Base-by-base conservation (phyloP, 2,329 filamentous ascomycete species). In the Plectosphaerella plurivora region DNA sequence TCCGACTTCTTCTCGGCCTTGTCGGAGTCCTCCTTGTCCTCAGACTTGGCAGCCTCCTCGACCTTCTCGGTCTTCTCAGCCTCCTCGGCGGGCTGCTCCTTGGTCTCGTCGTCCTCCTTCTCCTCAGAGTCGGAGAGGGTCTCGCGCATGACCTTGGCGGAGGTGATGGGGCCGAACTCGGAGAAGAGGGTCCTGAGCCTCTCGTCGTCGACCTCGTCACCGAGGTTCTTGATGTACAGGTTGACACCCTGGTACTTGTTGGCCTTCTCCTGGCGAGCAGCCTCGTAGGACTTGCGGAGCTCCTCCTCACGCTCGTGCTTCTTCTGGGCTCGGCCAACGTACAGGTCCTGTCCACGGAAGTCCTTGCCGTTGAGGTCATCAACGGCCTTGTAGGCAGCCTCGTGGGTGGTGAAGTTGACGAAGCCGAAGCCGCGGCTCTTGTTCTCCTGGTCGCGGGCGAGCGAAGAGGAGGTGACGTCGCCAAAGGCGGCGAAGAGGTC, bases 261-360 rank as follows among this genome's bases (percentile, higher is more conserved):
- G 72, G 91, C 92, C 82, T 99, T 99, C 83, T 99, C 94, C 65
- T 95, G 82, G 65, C 94, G 93, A 65, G 91, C 91, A 66, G 93
- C 93, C 76, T 99, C 94, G 74, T 99, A 97, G 68, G 96, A 96
- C 82, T 91, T 96, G 78, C 94, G 92, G 56, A 99, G 87, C 77
- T 99, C 94, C 78, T 99, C 94, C 80, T 99, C 94, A 66, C 94
- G 94, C 81, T 99, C 94, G 72, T 97, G 94, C 83, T 99, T 99
- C 89, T 99, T 99, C 82, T 97, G 94, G 53, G 94, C 94, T 71
- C 94, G 92, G 63, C 94, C 94, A 62, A 99, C 94, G 69, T 99
- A 99, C 55, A 99, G 84, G 69, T 95, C 94, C 79, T 97, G 91
- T 56, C 90, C 89, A 68, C 88, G 89, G 82, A 96, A 91, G 50